Conservation (phyloP, 495 filamentous ascomycete species). For the Hypoxylon fragiforme region DNA sequence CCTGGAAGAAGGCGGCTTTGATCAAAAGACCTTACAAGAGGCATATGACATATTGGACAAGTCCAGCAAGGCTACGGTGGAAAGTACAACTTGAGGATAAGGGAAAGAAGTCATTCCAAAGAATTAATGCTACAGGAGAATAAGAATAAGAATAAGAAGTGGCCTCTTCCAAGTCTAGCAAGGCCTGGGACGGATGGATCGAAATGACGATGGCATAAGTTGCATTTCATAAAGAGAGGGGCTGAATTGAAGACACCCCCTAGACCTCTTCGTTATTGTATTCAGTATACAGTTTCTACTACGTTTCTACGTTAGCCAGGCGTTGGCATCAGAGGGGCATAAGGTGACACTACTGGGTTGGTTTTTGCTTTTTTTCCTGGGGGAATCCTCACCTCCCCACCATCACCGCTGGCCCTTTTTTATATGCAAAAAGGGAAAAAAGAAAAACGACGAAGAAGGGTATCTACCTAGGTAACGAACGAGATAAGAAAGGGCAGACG, state of each 20-base stretch:
- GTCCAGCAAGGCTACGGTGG: constrained; percentile 30
- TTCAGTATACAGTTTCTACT: constrained; percentile 33
- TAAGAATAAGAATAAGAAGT: no score
- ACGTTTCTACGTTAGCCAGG: constrained; percentile 37
- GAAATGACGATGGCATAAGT: not conserved
- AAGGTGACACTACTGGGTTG: constrained; percentile 28
- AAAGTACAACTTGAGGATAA: constrained; percentile 15
- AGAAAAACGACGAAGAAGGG: no score
- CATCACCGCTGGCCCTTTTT: no score
- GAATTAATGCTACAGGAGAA: not conserved
- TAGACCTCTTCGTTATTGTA: constrained; percentile 24
- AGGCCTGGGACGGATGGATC: no score
- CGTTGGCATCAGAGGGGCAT: constrained; percentile 36
- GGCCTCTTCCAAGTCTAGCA: not conserved
- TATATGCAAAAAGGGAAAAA: no score
- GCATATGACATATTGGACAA: constrained; percentile 57
- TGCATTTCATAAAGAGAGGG: not conserved
- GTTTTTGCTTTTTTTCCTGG: constrained; percentile 13
- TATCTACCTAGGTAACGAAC: no score
- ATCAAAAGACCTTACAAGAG: constrained; percentile 56
- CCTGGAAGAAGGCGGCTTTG: constrained; percentile 63
- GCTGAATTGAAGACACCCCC: not conserved
- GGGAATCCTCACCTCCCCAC: constrained; percentile 11
- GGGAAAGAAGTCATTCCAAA: not conserved
- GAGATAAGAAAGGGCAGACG: no score